A percentile compares a stretch with the other conserved stretches of the same genome.
Evolutionary conservation across 257 asterid species (phyloP).

Genomic region (Gentiana macrophylla): DNA sequence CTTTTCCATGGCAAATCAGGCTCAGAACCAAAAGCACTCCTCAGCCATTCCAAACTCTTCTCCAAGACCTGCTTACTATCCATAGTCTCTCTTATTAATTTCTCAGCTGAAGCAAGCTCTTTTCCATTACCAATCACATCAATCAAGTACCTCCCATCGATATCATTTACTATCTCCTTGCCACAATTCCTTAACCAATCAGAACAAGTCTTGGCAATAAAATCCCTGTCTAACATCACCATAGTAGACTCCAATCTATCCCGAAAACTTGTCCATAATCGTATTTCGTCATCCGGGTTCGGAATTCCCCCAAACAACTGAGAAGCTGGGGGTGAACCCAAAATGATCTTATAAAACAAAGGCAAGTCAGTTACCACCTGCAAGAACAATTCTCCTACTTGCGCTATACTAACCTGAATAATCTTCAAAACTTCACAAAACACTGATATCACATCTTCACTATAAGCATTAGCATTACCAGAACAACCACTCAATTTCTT

Average conservation of each 20-base stretch:
- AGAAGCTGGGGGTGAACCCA: constrained; percentile 93
- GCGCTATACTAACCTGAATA: constrained; percentile 83
- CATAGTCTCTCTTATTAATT: constrained; percentile 84
- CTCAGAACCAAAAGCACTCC: constrained; percentile 95
- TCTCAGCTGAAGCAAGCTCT: constrained; percentile 89
- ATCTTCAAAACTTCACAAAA: constrained; percentile 77
- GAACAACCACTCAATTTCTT: constrained; percentile 69
- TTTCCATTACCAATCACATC: constrained; percentile 75
- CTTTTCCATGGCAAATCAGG: constrained; percentile 97
- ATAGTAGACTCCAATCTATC: constrained; percentile 69
- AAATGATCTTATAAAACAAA: constrained; percentile 68
- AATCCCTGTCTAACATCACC: constrained; percentile 59
- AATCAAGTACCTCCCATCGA: constrained; percentile 66
- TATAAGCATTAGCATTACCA: constrained; percentile 42
- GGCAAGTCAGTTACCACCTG: constrained; percentile 92
- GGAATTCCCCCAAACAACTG: constrained; percentile 99
- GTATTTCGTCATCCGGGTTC: constrained; percentile 84
- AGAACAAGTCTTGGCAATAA: constrained; percentile 74
- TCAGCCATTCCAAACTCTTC: constrained; percentile 98
- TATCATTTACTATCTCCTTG: constrained; percentile 68
- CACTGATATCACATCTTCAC: constrained; percentile 70
- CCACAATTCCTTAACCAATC: constrained; percentile 94
- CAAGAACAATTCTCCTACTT: constrained; percentile 91
- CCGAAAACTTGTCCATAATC: constrained; percentile 80
- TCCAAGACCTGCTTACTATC: constrained; percentile 82